Evolutionary conservation across 139 green algal genomes (phyloP), one percentile per base, ranked within the genome.

Genomic region (Pycnococcus provasolii): DNA sequence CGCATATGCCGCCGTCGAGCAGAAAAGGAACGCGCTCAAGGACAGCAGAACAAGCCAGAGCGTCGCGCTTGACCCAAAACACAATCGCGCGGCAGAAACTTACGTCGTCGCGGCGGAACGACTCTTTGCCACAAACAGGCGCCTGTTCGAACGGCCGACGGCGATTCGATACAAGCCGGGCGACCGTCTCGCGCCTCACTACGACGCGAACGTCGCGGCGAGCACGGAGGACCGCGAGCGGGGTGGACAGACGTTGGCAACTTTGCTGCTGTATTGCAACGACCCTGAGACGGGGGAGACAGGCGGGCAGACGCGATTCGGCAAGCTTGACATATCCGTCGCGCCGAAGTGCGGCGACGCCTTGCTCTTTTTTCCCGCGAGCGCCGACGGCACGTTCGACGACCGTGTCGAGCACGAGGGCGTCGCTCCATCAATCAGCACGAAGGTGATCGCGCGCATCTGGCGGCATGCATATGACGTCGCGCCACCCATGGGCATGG

Each of bases 351-450:
- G 51, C 13, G 67, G 67, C 1, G 8, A 39, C 9, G 42, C 40
- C 1, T 48, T 73, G 57, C 41, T 73, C 6, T 73, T 73, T 60
- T 73, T 73, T 1, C 67, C 67, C 4, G 67, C 67, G 9, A 51
- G 15, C 9, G 57, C 1, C 15, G 42, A 42, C 57, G 67, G 67
- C 1, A 39, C 45, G 45, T 73, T 73, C 44, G 67, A 73, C 58
- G 58, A 66, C 2, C 67, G 67, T 57, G 58, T 60, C 26, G 58
- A 67, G 58, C 67, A 73, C 67, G 67, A 73, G 47, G 67, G 67
- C 45, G 13, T 40, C 13, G 67, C 26, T 26, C 26, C 60, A 47
- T 45, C 57, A 7, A 45, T 3, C 43, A 46, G 58, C 43, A 57
- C 66, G 11, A 73, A 73, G 47, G 66, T 55, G 67, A 66, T 73